These are phyloP conservation scores for Phtheirospermum japonicum DNA, from an alignment of 257 asterid genomes.

Conservation along the genomic window DNA sequence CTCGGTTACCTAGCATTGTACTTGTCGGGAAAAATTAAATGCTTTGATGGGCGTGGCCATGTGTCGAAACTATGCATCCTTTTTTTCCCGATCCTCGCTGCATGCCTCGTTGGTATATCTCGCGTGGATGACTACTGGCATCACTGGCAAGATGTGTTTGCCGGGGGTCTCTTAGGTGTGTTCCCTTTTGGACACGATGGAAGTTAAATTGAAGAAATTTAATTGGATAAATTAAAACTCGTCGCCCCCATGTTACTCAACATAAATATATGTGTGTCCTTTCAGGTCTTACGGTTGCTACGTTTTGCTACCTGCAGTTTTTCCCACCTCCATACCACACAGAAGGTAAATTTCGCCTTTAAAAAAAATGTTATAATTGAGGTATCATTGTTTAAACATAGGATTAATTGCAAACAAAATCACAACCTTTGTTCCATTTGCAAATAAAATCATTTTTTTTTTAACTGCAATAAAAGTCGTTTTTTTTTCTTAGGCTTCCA, in stretches of 20 bases:
- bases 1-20: conserved; percentile 71
- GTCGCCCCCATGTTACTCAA: no score
- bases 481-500: no score
- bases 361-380: no score
- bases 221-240: background rate
- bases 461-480: no score
- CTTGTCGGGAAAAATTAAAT: conserved; percentile 80
- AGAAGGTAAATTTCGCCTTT: conserved; percentile 44
- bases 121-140: conserved; percentile 97
- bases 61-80: conserved; percentile 75
- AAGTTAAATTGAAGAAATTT: background rate
- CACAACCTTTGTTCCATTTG: no score
- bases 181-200: background rate
- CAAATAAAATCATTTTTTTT: no score
- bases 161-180: conserved; percentile 75
- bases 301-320: conserved; percentile 77
- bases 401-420: no score
- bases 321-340: conserved; percentile 77
- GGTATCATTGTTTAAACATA: no score
- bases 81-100: conserved; percentile 68
- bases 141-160: conserved; percentile 96
- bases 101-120: conserved; percentile 77
- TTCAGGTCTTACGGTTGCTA: conserved; percentile 62
- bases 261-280: conserved; percentile 2
- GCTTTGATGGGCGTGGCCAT: conserved; percentile 74